phyloP scores from a whole-genome alignment of 2,329 filamentous ascomycete genomes.

The Aureobasidium musti region DNA sequence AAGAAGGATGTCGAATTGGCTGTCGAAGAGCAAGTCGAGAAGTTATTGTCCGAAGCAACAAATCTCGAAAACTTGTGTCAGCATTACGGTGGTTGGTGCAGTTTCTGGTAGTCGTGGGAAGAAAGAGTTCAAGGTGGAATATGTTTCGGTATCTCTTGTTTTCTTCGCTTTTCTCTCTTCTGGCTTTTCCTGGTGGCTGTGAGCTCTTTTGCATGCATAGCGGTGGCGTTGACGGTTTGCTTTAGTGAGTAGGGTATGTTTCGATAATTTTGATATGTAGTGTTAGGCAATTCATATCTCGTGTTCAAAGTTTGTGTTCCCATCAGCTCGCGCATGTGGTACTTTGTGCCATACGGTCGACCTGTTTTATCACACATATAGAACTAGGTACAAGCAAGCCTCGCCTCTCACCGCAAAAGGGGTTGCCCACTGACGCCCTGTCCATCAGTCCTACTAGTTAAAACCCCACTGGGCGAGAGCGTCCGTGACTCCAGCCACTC shows the following conservation, averaged over 20 bases:
- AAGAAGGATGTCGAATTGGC: conserved; percentile 80
- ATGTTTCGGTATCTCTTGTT: conserved; percentile 1
- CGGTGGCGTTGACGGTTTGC: conserved; percentile 10
- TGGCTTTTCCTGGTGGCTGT: not conserved
- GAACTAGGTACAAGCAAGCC: too few species aligned
- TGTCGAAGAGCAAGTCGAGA: conserved; percentile 86
- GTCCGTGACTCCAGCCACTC: too few species aligned
- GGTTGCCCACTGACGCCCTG: too few species aligned
- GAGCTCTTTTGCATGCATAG: conserved; percentile 22
- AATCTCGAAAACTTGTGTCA: conserved; percentile 97
- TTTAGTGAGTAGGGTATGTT: not conserved
- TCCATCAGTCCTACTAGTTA: too few species aligned
- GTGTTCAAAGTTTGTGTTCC: too few species aligned
- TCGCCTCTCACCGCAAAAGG: too few species aligned
- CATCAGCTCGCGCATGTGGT: too few species aligned
- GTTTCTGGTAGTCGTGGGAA: conserved; percentile 73
- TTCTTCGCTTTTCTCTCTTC: not conserved
- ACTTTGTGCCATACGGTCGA: too few species aligned
- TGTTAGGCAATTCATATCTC: not conserved
- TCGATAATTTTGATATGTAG: not conserved
- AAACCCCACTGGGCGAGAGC: too few species aligned
- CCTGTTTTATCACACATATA: too few species aligned
- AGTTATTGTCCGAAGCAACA: conserved; percentile 90
- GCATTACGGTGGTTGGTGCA: conserved; percentile 99
- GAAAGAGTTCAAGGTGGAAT: not conserved